Base-by-base conservation (phyloP, 495 filamentous ascomycete genomes). In the Hypomontagnella submonticulosa region DNA sequence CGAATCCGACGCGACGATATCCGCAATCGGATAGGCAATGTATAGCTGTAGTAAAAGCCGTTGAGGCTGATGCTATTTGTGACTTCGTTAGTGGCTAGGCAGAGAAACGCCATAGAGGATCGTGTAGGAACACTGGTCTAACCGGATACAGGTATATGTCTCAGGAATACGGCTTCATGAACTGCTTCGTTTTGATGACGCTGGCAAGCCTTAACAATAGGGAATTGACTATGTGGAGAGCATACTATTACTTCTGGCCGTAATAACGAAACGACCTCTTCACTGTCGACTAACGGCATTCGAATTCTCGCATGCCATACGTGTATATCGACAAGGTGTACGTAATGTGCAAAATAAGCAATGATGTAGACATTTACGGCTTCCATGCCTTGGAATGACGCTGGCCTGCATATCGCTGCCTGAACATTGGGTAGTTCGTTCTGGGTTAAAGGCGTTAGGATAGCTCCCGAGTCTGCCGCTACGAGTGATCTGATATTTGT, bases 401-500 rank as follows among this genome's bases (percentile, higher is more conserved):
- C 36, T 20, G 43, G 27, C 38, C 41, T 57, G 52, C 51, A 54
- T 32, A 58, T 54, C 49, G 61, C 47, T 66, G 67, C 62, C 67
- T 66, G 67, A 58, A 48, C 4, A 43, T 65, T 62, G 42, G 56
- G 61, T 56, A n/a, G 32, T 23, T 61, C 19, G 19, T 18, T 15
- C 15, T 44, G 11, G 9, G 49, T 44, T 43, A 8, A 18, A 41
- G 46, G 15, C 8, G 38, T 58, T 27, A 59, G 52, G 32, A 38
- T 59, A 37, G 18, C 34, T 59, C 44, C 57, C 53, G 49, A 66
- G 20, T 27, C 19, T 67, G 49, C 62, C 58, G 63, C 6, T 44
- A 16, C 62, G 20, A 57, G 36, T 57, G 66, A 61, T 73, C 67
- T 73, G 67, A 68, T 66, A 69, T 57, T 71, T 71, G 68, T 73